Evolutionary conservation across 1,139 yeast species (phyloP).

Genomic region (Meyerozyma smithsonii): DNA sequence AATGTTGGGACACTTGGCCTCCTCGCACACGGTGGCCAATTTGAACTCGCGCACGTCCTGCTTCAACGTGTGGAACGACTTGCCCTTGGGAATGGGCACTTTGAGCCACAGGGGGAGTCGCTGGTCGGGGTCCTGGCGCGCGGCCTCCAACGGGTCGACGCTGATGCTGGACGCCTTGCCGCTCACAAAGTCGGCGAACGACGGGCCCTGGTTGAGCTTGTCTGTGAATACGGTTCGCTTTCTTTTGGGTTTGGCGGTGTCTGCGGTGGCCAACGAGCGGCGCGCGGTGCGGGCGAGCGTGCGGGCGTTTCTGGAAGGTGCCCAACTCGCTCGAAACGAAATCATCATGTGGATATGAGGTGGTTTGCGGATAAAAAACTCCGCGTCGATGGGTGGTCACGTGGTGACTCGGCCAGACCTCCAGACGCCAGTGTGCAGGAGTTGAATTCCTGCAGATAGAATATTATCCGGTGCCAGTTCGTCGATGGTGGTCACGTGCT

Average conservation of each 20-base stretch:
- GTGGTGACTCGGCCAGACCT: not conserved
- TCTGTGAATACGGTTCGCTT: slow-evolving; percentile 65
- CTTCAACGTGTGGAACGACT: slow-evolving; percentile 72
- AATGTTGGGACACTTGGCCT: slow-evolving; percentile 96
- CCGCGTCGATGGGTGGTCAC: not conserved
- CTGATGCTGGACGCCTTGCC: slow-evolving; percentile 70
- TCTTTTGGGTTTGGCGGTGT: slow-evolving; percentile 25
- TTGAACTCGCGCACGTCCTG: slow-evolving; percentile 84
- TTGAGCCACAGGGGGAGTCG: slow-evolving; percentile 91
- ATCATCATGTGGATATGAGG: not conserved
- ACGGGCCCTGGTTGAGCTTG: slow-evolving; percentile 77
- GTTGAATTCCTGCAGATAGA: too few species aligned
- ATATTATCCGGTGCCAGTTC: too few species aligned
- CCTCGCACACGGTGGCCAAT: slow-evolving; percentile 94
- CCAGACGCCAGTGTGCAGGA: too few species aligned
- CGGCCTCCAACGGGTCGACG: slow-evolving; percentile 68
- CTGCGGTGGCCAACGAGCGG: not conserved
- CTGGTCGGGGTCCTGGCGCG: slow-evolving; percentile 53
- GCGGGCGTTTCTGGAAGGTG: not conserved
- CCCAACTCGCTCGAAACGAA: not conserved
- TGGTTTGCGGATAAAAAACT: not conserved
- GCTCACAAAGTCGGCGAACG: slow-evolving; percentile 83
- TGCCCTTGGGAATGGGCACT: slow-evolving; percentile 93
- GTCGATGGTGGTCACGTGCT: not conserved
- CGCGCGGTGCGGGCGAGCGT: not conserved